phyloP scores from a whole-genome alignment of 768 basidiomycete genomes.

The Daedaleopsis nitida region DNA sequence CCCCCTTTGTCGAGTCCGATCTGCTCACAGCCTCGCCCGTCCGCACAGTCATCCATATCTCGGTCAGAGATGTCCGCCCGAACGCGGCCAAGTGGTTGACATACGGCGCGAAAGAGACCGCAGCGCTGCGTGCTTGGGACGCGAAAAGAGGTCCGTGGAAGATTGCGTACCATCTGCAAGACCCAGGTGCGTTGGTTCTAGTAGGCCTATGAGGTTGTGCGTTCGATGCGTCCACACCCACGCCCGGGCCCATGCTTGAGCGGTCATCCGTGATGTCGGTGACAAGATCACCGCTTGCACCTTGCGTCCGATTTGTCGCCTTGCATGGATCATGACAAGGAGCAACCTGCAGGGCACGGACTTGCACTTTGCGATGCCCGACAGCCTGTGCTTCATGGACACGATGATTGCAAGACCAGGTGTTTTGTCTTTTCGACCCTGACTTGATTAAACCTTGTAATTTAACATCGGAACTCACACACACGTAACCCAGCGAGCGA shows the following conservation, averaged over 20 bases:
- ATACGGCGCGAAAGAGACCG: slow-evolving; percentile 40
- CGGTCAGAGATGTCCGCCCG: slow-evolving; percentile 39
- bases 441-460: too few relatives aligned
- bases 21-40: slow-evolving; percentile 5
- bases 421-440: too few relatives aligned
- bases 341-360: too few relatives aligned
- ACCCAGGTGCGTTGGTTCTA: slow-evolving; percentile 29
- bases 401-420: too few relatives aligned
- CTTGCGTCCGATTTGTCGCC: too few relatives aligned
- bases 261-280: too few relatives aligned
- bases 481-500: slow-evolving; percentile 44
- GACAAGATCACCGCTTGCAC: too few relatives aligned
- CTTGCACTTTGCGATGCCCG: too few relatives aligned
- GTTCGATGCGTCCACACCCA: background rate
- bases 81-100: slow-evolving; percentile 13
- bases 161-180: slow-evolving; percentile 39
- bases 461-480: slow-evolving; percentile 9
- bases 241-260: too few relatives aligned
- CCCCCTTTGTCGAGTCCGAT: slow-evolving; percentile 2
- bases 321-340: too few relatives aligned
- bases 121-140: slow-evolving; percentile 55
- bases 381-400: too few relatives aligned
- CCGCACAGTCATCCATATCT: slow-evolving; percentile 49
- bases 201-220: too few relatives aligned
- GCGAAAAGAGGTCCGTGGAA: slow-evolving; percentile 47